Evolutionary conservation across 768 basidiomycete species (phyloP).

Genomic region (Leccinum subtestaceum): DNA sequence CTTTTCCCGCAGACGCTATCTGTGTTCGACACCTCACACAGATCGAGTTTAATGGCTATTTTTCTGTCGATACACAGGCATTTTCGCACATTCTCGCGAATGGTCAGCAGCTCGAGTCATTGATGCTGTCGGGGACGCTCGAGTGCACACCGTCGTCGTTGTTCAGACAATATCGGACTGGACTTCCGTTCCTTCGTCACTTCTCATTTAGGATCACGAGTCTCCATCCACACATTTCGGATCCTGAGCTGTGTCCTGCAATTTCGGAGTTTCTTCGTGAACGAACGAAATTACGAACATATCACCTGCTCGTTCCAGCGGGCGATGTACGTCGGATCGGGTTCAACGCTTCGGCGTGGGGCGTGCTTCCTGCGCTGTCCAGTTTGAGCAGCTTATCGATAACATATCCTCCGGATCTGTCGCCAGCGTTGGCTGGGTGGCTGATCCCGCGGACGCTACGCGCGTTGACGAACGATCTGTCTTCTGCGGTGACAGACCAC

Average conservation of each 20-base stretch:
- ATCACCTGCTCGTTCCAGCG: slow-evolving; percentile 46
- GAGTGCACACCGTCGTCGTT: slow-evolving; percentile 49
- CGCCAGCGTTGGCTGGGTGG: slow-evolving; percentile 64
- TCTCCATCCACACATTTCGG: slow-evolving; percentile 42
- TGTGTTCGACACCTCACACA: slow-evolving; percentile 63
- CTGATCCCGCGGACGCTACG: slow-evolving; percentile 55
- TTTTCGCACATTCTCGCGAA: slow-evolving; percentile 59
- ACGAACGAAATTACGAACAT: slow-evolving; percentile 47
- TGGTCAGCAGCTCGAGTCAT: slow-evolving; percentile 60
- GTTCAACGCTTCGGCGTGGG: slow-evolving; percentile 70
- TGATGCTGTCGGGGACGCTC: slow-evolving; percentile 54
- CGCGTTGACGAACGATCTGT: slow-evolving; percentile 45
- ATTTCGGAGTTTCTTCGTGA: slow-evolving; percentile 65
- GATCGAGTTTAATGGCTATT: slow-evolving; percentile 58
- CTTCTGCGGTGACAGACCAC: slow-evolving; percentile 38
- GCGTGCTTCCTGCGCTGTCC: slow-evolving; percentile 58
- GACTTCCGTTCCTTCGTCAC: slow-evolving; percentile 62
- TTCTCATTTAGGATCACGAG: slow-evolving; percentile 54
- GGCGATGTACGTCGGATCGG: slow-evolving; percentile 52
- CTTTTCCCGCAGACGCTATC: slow-evolving; percentile 51
- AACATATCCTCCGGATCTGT: slow-evolving; percentile 61
- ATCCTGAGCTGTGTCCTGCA: slow-evolving; percentile 66
- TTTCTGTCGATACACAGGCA: slow-evolving; percentile 47
- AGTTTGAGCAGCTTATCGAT: slow-evolving; percentile 55
- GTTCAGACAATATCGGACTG: slow-evolving; percentile 43